Evolutionary conservation across 2,329 filamentous ascomycete genomes (phyloP).

Genomic region (Cordyceps fumosorosea): DNA sequence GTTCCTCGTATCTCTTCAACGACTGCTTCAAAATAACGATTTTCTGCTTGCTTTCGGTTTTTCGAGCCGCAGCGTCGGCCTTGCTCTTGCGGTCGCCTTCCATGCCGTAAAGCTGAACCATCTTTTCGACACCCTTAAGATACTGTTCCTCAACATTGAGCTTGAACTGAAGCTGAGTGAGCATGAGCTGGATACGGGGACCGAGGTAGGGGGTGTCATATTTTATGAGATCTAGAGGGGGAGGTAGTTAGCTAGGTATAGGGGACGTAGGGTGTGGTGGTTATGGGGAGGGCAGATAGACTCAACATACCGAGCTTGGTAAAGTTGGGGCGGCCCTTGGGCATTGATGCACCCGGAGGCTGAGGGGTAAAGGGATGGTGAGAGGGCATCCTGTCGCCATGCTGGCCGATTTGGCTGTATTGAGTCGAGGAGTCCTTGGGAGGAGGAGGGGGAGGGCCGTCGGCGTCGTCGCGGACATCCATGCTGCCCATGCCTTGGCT

Average conservation of each 20-base stretch:
- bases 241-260: neutral
- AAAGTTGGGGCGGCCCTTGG: conserved; percentile 80
- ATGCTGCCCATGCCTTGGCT: conserved; percentile 61
- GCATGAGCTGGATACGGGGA: conserved; percentile 96
- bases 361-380: conserved; percentile 68
- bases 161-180: conserved; percentile 98
- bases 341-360: conserved; percentile 58
- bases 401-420: conserved; percentile 54
- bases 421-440: conserved; percentile 59
- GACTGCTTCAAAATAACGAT: conserved; percentile 94
- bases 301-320: conserved; percentile 77
- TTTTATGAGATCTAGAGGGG: conserved; percentile 79
- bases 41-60: conserved; percentile 95
- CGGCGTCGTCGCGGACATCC: conserved; percentile 41
- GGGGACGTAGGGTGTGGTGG: neutral
- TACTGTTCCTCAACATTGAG: conserved; percentile 98
- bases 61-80: conserved; percentile 80
- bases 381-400: conserved; percentile 71
- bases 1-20: conserved; percentile 91
- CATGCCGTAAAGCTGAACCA: conserved; percentile 96
- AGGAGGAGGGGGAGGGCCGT: conserved; percentile 56
- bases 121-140: conserved; percentile 97
- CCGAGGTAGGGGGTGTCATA: conserved; percentile 94
- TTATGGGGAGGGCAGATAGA: neutral
- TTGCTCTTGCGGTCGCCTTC: conserved; percentile 95